Evolutionary conservation across 1,139 yeast genomes (phyloP), one percentile per base, ranked within the genome.

Genomic region (Taphrina confusa): DNA sequence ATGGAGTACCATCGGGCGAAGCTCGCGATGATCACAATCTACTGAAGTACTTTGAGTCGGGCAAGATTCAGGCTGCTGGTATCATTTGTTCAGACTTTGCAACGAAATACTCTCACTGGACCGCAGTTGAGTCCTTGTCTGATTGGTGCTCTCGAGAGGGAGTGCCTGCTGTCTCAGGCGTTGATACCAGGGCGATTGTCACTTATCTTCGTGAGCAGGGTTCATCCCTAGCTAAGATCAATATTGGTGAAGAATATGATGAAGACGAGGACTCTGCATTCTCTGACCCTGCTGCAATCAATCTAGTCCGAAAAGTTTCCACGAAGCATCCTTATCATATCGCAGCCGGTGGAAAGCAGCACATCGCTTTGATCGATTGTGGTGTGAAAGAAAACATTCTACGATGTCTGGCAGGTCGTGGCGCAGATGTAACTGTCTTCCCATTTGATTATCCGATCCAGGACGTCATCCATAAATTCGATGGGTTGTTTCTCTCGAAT

Each of bases 101-200:
- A 28, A 81, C 91, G 78, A 82, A 89, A 72, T 89, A 92, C 75
- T 88, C 96, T 22, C 98, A 92, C 74, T 92, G 98, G 98, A 91
- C 97, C 44, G 98, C 98, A 3, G 96, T 92, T 44, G 97, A 92
- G 76, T 86, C 95, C 23, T 80, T 92, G 62, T 88, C 88, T 66
- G 88, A 87, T 68, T 92, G 97, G 97, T 92, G 98, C 77, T 82
- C 87, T 74, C 84, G 96, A 72, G 94, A 90, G 67, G 96, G 96
- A 39, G 94, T 92, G 61, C 95, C 97, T 62, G 98, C 97, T 60
- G 87, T 92, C 68, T 83, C 96, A 40, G 98, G 97, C 62, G 96
- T 92, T 59, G 98, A 92, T 74, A 92, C 98, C 64, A 85, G 98
- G 76, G 87, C 92, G 63, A 82, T 92, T 68, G 97, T 92, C 61